Conservation (phyloP, 805 yeast species). For the Metschnikowia kunwiensis region DNA sequence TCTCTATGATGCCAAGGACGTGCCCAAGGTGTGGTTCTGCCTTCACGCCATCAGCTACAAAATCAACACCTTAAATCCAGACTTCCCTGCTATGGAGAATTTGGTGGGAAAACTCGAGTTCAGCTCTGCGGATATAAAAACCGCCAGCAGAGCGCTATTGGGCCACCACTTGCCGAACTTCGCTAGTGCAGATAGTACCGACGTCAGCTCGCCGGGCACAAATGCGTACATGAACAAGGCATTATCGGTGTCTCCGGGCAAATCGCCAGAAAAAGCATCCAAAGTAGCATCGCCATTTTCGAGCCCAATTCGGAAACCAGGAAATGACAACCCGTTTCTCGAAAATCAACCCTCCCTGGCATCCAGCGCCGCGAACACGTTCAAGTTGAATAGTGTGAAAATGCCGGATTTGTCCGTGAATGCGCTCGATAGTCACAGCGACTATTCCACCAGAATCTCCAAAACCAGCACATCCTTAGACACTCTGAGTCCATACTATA, state of each 20-base stretch:
- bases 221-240: slow-evolving; percentile 20
- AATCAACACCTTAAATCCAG: slow-evolving; percentile 51
- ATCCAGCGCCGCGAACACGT: neutral
- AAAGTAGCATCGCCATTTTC: neutral
- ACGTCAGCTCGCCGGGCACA: slow-evolving; percentile 17
- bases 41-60: slow-evolving; percentile 83
- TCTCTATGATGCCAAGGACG: slow-evolving; percentile 83
- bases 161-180: slow-evolving; percentile 79
- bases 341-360: neutral
- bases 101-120: slow-evolving; percentile 63
- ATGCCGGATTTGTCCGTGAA: slow-evolving; percentile 10
- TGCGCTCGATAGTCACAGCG: neutral
- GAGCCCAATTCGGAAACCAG: neutral
- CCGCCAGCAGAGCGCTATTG: slow-evolving; percentile 64
- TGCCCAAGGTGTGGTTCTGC: slow-evolving; percentile 92
- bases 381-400: slow-evolving; percentile 5
- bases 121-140: slow-evolving; percentile 61
- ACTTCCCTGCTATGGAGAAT: slow-evolving; percentile 59
- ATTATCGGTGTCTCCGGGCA: slow-evolving; percentile 7
- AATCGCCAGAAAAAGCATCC: slow-evolving; percentile 1
- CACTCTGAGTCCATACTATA: neutral
- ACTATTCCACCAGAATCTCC: neutral
- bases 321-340: slow-evolving; percentile 10
- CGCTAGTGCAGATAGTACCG: slow-evolving; percentile 36
- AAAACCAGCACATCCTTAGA: neutral